Conservation (phyloP, 164 flowering plant genomes). For the Paratinospora sagittata region DNA sequence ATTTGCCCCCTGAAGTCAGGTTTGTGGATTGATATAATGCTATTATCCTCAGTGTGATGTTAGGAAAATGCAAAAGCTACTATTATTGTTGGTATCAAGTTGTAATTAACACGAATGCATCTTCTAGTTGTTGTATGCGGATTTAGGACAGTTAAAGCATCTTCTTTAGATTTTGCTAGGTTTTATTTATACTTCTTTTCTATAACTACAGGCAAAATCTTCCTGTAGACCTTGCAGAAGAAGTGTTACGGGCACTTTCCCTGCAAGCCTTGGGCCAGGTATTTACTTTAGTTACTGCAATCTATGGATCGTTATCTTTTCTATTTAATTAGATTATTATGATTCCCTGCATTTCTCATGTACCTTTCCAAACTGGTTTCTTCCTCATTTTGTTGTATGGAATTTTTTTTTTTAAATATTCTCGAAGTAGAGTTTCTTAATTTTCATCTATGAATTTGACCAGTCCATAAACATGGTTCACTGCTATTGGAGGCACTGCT, state of each 20-base stretch:
- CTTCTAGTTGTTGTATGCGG: background rate
- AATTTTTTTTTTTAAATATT: too few species aligned
- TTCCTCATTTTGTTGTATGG: background rate
- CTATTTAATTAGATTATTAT: too few species aligned
- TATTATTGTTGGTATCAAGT: background rate
- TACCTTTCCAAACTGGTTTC: too few species aligned
- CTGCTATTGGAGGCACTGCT: too few species aligned
- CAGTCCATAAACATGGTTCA: too few species aligned
- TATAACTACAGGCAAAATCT: conserved; percentile 58
- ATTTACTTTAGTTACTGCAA: conserved; percentile 4
- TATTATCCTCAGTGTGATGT: background rate
- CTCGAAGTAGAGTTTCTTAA: too few species aligned
- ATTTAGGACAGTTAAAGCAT: background rate
- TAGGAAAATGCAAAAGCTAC: background rate
- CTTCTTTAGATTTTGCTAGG: conserved; percentile 5
- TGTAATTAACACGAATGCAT: background rate
- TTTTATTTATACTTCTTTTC: background rate
- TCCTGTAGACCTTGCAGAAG: conserved; percentile 86
- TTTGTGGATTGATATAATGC: conserved; percentile 18
- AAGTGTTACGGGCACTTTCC: conserved; percentile 77
- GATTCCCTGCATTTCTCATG: too few species aligned
- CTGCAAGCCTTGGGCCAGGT: conserved; percentile 97
- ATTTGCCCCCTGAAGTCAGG: conserved; percentile 69
- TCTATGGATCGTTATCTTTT: background rate
- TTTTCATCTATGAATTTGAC: too few species aligned